Base-by-base conservation (phyloP, 371 early-diverging fungal genomes). In the Syncephalastrum sp. region DNA sequence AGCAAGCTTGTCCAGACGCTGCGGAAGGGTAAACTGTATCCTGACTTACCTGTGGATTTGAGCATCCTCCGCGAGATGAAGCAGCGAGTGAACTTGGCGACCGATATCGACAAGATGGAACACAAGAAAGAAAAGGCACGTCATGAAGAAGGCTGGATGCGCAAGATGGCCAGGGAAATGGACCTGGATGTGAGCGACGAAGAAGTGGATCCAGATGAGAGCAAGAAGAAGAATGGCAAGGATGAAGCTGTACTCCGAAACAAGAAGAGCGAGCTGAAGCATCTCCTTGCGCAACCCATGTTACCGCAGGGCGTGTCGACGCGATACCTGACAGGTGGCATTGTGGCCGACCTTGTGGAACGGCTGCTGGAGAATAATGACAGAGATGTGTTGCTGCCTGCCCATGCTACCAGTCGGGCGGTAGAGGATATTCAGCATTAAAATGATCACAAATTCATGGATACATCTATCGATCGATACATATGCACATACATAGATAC, bases 161-260 rank as follows among this genome's bases (percentile, higher is more conserved):
- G 83, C 56, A 91, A 92, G 59, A 87, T 87, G 52, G 96, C 96
- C 0, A 83, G 86, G 53, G 92, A 90, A 42, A 80, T 92, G 77
- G 96, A 91, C 49, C 83, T 96, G 44, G 87, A 88, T 48, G 69
- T 91, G 38, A 91, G 90, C 64, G 90, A 92, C 56, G 89, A 91
- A 25, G 66, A 75, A 38, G 64, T 79, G 65, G 70, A 82, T n/a
- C 63, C 59, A 17, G 70, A 71, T 19, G 74, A 75, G 19, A 48
- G 78, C 24, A 61, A 61, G 24, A 42, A 48, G 8, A 57, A 23
- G 42, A 56, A 54, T n/a, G 67, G 61, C 16, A 38, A 42, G 21
- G 68, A 53, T 5, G 69, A 64, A 54, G 58, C 52, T 23, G 86
- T 82, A 68, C 74, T 86, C 33, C 69, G 70, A 60, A 60, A 70